Percentiles rank a stretch among this genome's conserved stretches.
phyloP scores from a whole-genome alignment of 345 rosid genomes.

The Carallia pectinifolia region DNA sequence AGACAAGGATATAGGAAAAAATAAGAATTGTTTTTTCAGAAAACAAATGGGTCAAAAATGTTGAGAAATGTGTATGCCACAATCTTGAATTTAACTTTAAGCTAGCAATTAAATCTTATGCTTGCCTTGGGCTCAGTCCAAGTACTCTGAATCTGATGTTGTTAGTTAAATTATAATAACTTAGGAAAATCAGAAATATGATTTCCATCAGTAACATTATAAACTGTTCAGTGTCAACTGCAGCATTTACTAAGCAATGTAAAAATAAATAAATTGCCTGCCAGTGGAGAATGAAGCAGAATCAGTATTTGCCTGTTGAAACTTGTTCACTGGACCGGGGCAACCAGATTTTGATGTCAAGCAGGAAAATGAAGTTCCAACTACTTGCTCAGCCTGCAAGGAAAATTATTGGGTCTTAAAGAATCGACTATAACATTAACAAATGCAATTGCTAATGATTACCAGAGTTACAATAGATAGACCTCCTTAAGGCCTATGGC shows the following conservation, averaged over 20 bases:
- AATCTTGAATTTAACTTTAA: no score
- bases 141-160: no score
- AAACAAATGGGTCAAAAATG: no score
- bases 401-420: slow-evolving; percentile 6
- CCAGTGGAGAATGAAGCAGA: not conserved
- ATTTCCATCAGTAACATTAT: no score
- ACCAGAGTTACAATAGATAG: not conserved
- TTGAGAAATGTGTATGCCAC: no score
- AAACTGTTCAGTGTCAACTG: not conserved
- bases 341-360: slow-evolving; percentile 29
- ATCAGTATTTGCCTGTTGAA: slow-evolving; percentile 41
- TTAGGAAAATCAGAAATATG: no score
- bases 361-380: slow-evolving; percentile 44
- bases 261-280: not conserved
- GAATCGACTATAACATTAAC: not conserved
- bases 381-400: slow-evolving; percentile 42
- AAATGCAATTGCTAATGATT: slow-evolving; percentile 7
- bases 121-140: no score
- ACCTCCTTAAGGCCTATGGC: slow-evolving; percentile 49
- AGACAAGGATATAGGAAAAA: not conserved
- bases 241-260: not conserved
- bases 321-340: slow-evolving; percentile 20
- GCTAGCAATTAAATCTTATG: no score
- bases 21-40: no score
- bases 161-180: no score